Percentiles rank a stretch among this genome's conserved stretches.
These are phyloP conservation scores for Discostella stelligera DNA, from an alignment of 352 stramenopile species.

Conservation along the genomic window DNA sequence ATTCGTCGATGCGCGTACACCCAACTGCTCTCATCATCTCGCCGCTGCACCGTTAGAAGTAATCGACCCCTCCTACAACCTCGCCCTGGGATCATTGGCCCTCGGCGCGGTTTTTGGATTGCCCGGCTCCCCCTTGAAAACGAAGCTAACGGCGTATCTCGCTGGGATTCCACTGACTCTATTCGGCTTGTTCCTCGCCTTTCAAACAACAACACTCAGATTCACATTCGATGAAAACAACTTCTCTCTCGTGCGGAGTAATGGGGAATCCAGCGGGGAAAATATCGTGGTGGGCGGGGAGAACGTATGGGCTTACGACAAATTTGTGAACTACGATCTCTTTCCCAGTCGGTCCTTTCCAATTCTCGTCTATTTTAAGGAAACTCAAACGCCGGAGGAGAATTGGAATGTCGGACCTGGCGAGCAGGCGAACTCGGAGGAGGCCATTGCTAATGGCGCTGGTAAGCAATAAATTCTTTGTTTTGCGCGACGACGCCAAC, in stretches of 20 bases:
- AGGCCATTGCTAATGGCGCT: slow-evolving; percentile 51
- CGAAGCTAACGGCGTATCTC: slow-evolving; percentile 40
- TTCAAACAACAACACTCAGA: slow-evolving; percentile 62
- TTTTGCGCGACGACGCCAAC: not conserved
- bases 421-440: slow-evolving; percentile 41
- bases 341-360: slow-evolving; percentile 70
- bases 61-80: slow-evolving; percentile 53
- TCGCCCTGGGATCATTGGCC: slow-evolving; percentile 49
- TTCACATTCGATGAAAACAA: slow-evolving; percentile 64
- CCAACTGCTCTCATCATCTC: not conserved
- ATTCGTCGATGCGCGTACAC: no score
- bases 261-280: slow-evolving; percentile 52
- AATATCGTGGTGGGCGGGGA: slow-evolving; percentile 64
- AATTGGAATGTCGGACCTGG: slow-evolving; percentile 46
- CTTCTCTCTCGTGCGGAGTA: slow-evolving; percentile 54
- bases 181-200: slow-evolving; percentile 57
- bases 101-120: slow-evolving; percentile 42
- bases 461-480: slow-evolving; percentile 4
- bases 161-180: slow-evolving; percentile 42
- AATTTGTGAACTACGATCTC: slow-evolving; percentile 55
- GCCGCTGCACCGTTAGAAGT: slow-evolving; percentile 40
- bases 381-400: slow-evolving; percentile 72
- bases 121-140: slow-evolving; percentile 45
- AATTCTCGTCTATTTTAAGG: slow-evolving; percentile 81
- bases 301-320: slow-evolving; percentile 69